Conservation (phyloP, 176 grass and related monocot species). For the Oropetium thomaeum region DNA sequence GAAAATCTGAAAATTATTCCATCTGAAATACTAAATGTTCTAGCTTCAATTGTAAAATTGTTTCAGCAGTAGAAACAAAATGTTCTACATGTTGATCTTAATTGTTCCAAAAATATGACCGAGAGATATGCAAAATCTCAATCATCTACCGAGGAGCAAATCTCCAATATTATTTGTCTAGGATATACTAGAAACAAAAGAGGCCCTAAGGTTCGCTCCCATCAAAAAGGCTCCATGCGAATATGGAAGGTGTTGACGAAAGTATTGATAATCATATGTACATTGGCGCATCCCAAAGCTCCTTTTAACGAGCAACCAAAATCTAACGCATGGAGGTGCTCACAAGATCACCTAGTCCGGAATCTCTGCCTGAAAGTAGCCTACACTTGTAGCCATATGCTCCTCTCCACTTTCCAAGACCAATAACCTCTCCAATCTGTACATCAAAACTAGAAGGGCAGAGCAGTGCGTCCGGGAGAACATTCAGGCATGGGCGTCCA, state of each 20-base stretch:
- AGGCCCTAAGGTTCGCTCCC: neutral
- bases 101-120: no score
- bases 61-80: no score
- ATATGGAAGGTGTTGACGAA: conserved; percentile 24
- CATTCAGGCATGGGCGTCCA: conserved; percentile 23
- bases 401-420: neutral
- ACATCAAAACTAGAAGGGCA: neutral
- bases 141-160: no score
- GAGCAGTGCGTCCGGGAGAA: neutral
- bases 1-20: no score
- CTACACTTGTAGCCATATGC: conserved; percentile 21
- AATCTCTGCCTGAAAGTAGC: conserved; percentile 44
- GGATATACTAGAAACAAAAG: conserved; percentile 13
- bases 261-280: conserved; percentile 25
- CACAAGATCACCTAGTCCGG: conserved; percentile 27
- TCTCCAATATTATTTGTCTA: neutral
- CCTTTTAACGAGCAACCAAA: conserved; percentile 36
- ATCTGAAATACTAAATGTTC: no score
- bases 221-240: conserved; percentile 20
- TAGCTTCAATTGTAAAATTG: no score
- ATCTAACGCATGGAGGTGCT: conserved; percentile 36
- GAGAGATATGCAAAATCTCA: no score
- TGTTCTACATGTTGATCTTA: no score
- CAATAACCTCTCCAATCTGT: neutral
- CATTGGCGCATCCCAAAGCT: conserved; percentile 27